Conservation (phyloP, 2,329 filamentous ascomycete species). For the Elsinoe australis region DNA sequence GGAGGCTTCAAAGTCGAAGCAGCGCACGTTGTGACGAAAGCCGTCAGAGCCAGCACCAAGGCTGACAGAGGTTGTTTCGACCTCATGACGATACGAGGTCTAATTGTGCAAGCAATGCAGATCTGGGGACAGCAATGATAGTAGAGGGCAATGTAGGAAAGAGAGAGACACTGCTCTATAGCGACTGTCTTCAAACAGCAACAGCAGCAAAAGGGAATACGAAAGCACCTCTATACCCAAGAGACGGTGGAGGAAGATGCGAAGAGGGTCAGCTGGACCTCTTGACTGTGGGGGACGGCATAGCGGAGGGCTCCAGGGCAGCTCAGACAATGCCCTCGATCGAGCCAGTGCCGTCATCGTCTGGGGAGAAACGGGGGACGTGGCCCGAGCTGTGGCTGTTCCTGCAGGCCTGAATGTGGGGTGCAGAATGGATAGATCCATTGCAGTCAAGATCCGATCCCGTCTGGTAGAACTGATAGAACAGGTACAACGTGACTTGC, state of each 20-base stretch:
- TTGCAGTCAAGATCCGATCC: neutral
- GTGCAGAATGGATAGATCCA: neutral
- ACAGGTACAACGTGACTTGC: too few relatives aligned
- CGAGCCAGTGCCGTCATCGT: neutral
- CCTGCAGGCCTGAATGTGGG: neutral
- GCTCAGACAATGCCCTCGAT: too few relatives aligned
- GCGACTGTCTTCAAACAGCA: neutral
- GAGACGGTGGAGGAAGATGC: neutral
- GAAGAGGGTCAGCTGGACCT: conserved; percentile 12
- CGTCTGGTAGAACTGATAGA: too few relatives aligned
- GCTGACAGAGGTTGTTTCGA: neutral
- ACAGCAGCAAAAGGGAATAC: neutral
- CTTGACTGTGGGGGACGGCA: neutral
- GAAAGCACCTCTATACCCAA: neutral
- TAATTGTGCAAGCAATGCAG: neutral
- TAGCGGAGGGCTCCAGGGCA: neutral
- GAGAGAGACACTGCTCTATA: neutral
- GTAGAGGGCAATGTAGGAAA: neutral
- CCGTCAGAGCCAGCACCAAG: conserved; percentile 8
- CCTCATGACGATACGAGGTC: neutral
- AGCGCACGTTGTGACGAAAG: conserved; percentile 21
- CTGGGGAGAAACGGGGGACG: neutral
- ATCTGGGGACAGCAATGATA: neutral
- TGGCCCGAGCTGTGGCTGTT: neutral
- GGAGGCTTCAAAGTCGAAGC: conserved; percentile 50